Conservation (phyloP, 306 rosid species). For the Inga oerstediana region DNA sequence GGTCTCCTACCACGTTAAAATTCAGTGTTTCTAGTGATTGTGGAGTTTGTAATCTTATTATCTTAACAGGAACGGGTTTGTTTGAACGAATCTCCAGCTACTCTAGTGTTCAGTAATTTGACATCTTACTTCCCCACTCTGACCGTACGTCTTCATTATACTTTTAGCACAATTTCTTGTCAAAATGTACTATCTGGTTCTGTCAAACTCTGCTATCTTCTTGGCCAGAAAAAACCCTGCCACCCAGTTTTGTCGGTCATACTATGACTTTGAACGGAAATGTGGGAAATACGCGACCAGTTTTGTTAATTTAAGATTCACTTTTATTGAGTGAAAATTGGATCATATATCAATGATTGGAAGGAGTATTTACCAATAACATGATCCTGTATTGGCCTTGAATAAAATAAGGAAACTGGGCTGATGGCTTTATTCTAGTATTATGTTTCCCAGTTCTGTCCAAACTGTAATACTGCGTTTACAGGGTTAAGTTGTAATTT, state of each 20-base stretch:
- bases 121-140: not conserved
- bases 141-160: not conserved
- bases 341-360: too few relatives aligned
- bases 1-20: slow-evolving; percentile 31
- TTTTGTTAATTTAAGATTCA: too few relatives aligned
- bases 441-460: too few relatives aligned
- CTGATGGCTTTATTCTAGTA: too few relatives aligned
- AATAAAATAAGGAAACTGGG: too few relatives aligned
- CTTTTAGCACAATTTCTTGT: not conserved
- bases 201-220: not conserved
- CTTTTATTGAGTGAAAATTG: too few relatives aligned
- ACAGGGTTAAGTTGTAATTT: too few relatives aligned
- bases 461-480: too few relatives aligned
- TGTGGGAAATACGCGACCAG: not conserved
- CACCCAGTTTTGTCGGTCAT: not conserved
- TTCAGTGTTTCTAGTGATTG: slow-evolving; percentile 54
- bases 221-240: not conserved
- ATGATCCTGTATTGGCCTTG: too few relatives aligned
- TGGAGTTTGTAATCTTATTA: slow-evolving; percentile 61
- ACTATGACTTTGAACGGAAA: not conserved
- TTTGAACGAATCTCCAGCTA: slow-evolving; percentile 36
- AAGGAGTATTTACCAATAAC: too few relatives aligned
- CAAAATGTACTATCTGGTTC: not conserved
- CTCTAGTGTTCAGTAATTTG: not conserved
- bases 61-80: slow-evolving; percentile 38